phyloP scores from a whole-genome alignment of 2,329 filamentous ascomycete genomes.

The Epichloe festucae region DNA sequence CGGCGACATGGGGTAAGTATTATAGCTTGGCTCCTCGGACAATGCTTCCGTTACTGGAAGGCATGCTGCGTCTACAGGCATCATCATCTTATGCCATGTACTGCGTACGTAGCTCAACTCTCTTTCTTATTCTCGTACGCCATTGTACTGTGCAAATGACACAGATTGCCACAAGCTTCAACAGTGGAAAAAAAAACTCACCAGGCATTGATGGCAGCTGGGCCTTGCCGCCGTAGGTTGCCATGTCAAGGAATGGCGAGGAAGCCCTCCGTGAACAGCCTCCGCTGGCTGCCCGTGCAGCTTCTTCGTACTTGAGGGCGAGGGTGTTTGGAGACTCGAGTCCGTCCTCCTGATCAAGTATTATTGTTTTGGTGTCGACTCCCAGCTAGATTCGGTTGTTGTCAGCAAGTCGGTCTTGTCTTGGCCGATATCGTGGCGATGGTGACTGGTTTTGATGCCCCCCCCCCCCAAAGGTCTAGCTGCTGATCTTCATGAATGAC shows the following conservation, averaged over 20 bases:
- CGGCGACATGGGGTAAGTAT: no score
- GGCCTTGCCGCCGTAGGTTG: conserved; percentile 64
- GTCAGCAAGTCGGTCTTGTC: neutral
- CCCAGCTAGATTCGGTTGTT: conserved; percentile 27
- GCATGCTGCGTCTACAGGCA: no score
- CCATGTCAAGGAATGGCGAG: conserved; percentile 31
- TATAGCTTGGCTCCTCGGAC: no score
- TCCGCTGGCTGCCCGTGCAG: conserved; percentile 37
- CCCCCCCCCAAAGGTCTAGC: neutral
- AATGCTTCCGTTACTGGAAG: no score
- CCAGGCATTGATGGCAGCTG: conserved; percentile 68
- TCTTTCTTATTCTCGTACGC: neutral
- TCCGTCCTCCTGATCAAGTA: conserved; percentile 40
- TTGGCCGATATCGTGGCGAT: no score
- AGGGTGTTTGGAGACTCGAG: conserved; percentile 45
- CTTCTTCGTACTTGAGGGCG: conserved; percentile 44
- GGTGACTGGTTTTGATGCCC: neutral
- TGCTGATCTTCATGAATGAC: neutral
- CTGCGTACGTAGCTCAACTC: no score
- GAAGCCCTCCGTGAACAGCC: conserved; percentile 43
- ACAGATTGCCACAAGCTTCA: no score
- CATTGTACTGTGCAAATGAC: no score
- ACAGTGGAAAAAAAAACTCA: conserved; percentile 37
- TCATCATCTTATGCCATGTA: no score
- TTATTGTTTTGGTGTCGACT: conserved; percentile 41